phyloP scores from a whole-genome alignment of 2,329 filamentous ascomycete genomes.

The Fusarium sacchari region DNA sequence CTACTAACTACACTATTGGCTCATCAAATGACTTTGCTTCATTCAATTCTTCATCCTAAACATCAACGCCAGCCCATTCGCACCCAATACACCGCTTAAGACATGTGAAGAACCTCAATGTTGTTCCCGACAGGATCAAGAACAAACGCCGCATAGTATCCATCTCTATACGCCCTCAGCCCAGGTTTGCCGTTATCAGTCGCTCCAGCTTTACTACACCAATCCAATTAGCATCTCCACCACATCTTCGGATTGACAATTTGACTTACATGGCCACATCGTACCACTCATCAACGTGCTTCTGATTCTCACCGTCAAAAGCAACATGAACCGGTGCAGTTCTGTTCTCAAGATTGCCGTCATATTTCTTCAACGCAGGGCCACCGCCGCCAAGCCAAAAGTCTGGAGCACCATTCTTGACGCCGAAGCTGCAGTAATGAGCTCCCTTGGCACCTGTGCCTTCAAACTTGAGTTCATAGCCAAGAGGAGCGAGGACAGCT shows the following conservation, averaged over 20 bases:
- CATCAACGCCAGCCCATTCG: background rate
- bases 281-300: constrained; percentile 41
- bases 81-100: background rate
- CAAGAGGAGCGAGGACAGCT: constrained; percentile 40
- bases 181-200: constrained; percentile 62
- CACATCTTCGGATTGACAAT: accelerated
- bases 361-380: constrained; percentile 34
- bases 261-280: constrained; percentile 40
- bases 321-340: constrained; percentile 38
- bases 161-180: constrained; percentile 54
- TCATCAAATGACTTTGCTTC: background rate
- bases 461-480: constrained; percentile 38
- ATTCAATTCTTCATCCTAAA: background rate
- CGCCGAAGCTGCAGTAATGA: constrained; percentile 39
- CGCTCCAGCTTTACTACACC: constrained; percentile 53
- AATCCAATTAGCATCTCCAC: background rate
- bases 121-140: constrained; percentile 63
- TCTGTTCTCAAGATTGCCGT: constrained; percentile 34
- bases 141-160: constrained; percentile 63
- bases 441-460: constrained; percentile 2
- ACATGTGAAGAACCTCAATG: constrained; percentile 55
- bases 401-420: constrained; percentile 25
- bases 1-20: background rate
- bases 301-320: constrained; percentile 27
- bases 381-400: constrained; percentile 42